Conservation (phyloP, 2,329 filamentous ascomycete species). For the Metarhizium anisopliae region DNA sequence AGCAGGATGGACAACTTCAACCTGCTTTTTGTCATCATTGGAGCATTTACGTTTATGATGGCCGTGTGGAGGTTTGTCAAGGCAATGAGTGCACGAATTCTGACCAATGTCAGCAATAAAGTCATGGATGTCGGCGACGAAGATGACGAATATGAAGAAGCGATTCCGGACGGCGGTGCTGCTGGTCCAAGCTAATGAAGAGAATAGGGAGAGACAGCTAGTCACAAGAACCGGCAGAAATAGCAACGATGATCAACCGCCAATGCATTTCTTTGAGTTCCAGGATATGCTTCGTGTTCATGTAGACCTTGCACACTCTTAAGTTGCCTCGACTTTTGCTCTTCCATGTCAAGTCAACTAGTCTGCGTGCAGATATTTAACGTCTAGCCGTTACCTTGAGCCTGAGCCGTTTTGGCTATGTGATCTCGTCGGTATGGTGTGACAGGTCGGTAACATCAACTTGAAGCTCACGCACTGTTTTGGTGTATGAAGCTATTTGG, state of each 20-base stretch:
- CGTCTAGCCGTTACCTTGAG: constrained; percentile 33
- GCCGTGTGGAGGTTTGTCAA: constrained; percentile 76
- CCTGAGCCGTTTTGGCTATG: constrained; percentile 43
- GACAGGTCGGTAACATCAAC: constrained; percentile 20
- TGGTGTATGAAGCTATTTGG: constrained; percentile 20
- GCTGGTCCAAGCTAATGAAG: not conserved
- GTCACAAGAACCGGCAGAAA: not conserved
- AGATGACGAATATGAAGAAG: constrained; percentile 37
- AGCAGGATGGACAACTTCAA: constrained; percentile 72
- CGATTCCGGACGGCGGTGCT: constrained; percentile 35
- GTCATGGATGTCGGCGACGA: constrained; percentile 72
- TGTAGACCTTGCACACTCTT: constrained; percentile 69
- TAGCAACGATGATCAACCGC: not conserved
- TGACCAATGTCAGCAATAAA: constrained; percentile 68
- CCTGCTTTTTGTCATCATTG: constrained; percentile 70
- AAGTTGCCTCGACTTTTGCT: constrained; percentile 76
- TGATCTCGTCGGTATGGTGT: constrained; percentile 17
- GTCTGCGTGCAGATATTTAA: constrained; percentile 87
- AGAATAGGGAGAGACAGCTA: constrained; percentile 2
- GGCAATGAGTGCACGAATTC: constrained; percentile 59
- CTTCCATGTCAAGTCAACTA: constrained; percentile 84
- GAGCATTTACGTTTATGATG: constrained; percentile 74
- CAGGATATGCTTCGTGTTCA: constrained; percentile 4
- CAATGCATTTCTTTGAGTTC: not conserved
- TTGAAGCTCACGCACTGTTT: constrained; percentile 17